A percentile compares a stretch with the other conserved stretches of the same genome.
These are phyloP conservation scores for Amanita polypyramis DNA, from an alignment of 768 basidiomycete species.

Conservation along the genomic window DNA sequence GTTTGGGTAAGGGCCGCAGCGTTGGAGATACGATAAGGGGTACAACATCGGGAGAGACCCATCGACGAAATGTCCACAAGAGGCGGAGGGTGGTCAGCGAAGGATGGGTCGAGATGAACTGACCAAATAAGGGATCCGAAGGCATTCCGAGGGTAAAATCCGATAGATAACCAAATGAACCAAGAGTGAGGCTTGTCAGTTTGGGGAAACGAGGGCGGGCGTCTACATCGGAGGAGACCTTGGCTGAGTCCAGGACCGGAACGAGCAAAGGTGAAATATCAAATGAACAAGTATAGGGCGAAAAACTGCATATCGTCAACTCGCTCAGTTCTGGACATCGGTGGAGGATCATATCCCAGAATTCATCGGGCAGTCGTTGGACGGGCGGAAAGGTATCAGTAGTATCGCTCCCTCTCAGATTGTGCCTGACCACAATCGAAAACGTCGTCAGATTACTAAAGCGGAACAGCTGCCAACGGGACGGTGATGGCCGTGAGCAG, in stretches of 20 bases:
- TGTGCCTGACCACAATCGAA: slow-evolving; percentile 36
- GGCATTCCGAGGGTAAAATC: slow-evolving; percentile 31
- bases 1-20: slow-evolving; percentile 18
- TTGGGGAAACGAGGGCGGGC: slow-evolving; percentile 21
- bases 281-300: slow-evolving; percentile 34
- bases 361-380: slow-evolving; percentile 27
- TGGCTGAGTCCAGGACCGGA: neutral
- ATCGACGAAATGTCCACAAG: slow-evolving; percentile 40
- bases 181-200: slow-evolving; percentile 34
- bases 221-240: neutral
- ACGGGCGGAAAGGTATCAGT: slow-evolving; percentile 20
- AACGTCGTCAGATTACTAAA: slow-evolving; percentile 34
- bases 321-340: slow-evolving; percentile 39
- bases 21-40: slow-evolving; percentile 19
- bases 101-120: slow-evolving; percentile 29
- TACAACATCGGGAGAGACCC: slow-evolving; percentile 34
- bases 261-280: slow-evolving; percentile 11
- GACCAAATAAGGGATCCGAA: slow-evolving; percentile 18
- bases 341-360: slow-evolving; percentile 39
- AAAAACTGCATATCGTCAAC: slow-evolving; percentile 39
- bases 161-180: slow-evolving; percentile 37
- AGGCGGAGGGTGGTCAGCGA: slow-evolving; percentile 32
- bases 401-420: slow-evolving; percentile 19
- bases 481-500: neutral
- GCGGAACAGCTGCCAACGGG: slow-evolving; percentile 23